Conservation (phyloP, 2,329 filamentous ascomycete species). For the Penicillium sp. region DNA sequence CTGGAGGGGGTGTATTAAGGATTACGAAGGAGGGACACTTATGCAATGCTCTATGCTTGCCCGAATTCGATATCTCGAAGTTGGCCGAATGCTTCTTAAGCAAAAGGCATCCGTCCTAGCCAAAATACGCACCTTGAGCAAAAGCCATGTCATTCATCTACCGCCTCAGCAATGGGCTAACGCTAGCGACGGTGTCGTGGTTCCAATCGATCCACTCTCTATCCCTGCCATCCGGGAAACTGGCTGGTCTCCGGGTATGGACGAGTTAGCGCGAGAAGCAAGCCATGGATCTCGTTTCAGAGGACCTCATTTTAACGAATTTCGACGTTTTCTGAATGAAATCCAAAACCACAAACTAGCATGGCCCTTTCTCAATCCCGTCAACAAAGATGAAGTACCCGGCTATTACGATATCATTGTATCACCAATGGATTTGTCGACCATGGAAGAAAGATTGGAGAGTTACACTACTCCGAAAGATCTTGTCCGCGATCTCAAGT, state of each 20-base stretch:
- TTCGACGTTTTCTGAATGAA: constrained; percentile 87
- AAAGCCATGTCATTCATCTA: constrained; percentile 78
- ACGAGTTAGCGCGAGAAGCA: constrained; percentile 91
- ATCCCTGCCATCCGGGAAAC: constrained; percentile 86
- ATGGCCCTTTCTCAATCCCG: constrained; percentile 92
- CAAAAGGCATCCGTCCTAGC: constrained; percentile 94
- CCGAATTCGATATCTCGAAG: constrained; percentile 87
- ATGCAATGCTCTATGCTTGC: constrained; percentile 99
- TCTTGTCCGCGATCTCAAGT: constrained; percentile 80
- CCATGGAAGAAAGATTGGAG: constrained; percentile 96
- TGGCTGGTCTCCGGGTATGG: constrained; percentile 96
- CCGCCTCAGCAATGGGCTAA: constrained; percentile 84
- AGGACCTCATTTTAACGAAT: constrained; percentile 78
- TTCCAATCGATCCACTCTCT: constrained; percentile 75
- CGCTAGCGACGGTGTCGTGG: constrained; percentile 46
- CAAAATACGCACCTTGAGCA: constrained; percentile 88
- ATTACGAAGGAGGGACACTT: constrained; percentile 97
- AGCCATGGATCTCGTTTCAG: constrained; percentile 65
- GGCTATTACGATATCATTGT: constrained; percentile 99
- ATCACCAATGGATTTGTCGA: constrained; percentile 91
- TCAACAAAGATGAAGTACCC: constrained; percentile 92
- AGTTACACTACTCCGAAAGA: constrained; percentile 88
- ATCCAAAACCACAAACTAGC: constrained; percentile 89
- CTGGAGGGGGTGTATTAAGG: constrained; percentile 99
- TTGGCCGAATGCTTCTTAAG: constrained; percentile 88